Evolutionary conservation across 1,284 basidiomycete species (phyloP), one percentile per base, ranked within the genome.

Genomic region (Sanghuangporus weigelae): DNA sequence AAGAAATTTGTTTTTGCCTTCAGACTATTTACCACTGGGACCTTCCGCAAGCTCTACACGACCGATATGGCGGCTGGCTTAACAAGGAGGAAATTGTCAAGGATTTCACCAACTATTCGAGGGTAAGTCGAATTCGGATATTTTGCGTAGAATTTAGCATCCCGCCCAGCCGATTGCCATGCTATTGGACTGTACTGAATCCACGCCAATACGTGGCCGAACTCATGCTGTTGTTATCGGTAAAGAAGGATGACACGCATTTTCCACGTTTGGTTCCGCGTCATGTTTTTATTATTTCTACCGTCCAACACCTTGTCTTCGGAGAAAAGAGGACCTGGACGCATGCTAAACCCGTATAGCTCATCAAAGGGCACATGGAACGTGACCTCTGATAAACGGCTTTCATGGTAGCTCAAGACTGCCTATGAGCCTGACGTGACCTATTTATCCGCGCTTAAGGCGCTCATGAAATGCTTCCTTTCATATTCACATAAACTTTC

Each of bases 11-110:
- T 57, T 39, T 42, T 26, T 49, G 35, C 35, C 31, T n/a, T 16
- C 51, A 88, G 86, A 91, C 89, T 0, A 74, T 91, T 46, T 90
- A 90, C 73, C 89, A 91, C 71, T 92, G 89, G 89, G 90, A 92
- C 69, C 78, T 90, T 5, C 89, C 89, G 5, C 86, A 87, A 71
- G 82, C 74, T 1, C 78, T 92, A 26, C 82, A 90, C 63, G 83
- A 89, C 63, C 80, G 85, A 53, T 92, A 92, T 72, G 84, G 84
- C 23, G 89, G 89, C 2, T 91, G 88, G 86, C 74, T 90, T 62
- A 83, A 85, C 74, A 83, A 82, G 68, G 81, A 81, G 46, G 80
- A 85, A 66, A 81, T 89, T 63, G 77, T 86, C 8, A 73, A 80
- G 42, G 89, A 92, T 72, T 92, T 79, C 67, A 79, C 78, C 31